phyloP scores from a whole-genome alignment of 164 flowering plant genomes.

The Litsea cubeba region DNA sequence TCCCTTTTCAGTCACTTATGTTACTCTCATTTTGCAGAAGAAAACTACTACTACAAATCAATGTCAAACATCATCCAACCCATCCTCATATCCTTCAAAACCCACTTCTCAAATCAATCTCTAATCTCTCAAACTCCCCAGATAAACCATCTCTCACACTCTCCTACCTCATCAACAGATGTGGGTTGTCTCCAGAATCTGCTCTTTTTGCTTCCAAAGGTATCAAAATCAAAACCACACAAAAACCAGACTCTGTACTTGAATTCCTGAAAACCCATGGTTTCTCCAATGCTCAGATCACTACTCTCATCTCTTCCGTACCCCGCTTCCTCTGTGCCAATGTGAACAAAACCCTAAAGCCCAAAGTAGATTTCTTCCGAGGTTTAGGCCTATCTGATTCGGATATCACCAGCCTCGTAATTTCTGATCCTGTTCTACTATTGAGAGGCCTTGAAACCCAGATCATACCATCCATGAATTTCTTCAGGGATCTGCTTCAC shows the following conservation, averaged over 20 bases:
- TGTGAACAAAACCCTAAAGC: conserved; percentile 9
- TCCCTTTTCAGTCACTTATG: neutral
- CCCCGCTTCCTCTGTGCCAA: conserved; percentile 5
- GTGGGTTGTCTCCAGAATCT: conserved; percentile 8
- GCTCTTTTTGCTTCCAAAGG: conserved; percentile 4
- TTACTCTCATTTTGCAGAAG: neutral
- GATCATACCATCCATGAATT: conserved; percentile 1
- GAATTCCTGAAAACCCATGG: conserved; percentile 8
- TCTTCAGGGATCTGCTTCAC: neutral
- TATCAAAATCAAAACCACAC: neutral
- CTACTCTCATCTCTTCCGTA: neutral
- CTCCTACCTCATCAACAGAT: conserved; percentile 7
- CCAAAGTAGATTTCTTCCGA: conserved; percentile 7
- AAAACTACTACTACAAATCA: no score
- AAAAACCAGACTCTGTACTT: conserved; percentile 7
- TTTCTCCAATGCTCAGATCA: conserved; percentile 6
- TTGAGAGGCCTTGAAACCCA: neutral
- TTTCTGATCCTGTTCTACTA: neutral
- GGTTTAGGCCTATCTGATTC: conserved; percentile 12
- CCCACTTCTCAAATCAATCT: no score
- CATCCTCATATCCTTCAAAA: no score
- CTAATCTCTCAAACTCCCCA: no score
- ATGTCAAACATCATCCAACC: no score
- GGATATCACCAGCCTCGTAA: conserved; percentile 1
- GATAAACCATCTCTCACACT: neutral